Evolutionary conservation across 2,329 filamentous ascomycete species (phyloP).

Genomic region (Phyllosticta paracitricarpa): DNA sequence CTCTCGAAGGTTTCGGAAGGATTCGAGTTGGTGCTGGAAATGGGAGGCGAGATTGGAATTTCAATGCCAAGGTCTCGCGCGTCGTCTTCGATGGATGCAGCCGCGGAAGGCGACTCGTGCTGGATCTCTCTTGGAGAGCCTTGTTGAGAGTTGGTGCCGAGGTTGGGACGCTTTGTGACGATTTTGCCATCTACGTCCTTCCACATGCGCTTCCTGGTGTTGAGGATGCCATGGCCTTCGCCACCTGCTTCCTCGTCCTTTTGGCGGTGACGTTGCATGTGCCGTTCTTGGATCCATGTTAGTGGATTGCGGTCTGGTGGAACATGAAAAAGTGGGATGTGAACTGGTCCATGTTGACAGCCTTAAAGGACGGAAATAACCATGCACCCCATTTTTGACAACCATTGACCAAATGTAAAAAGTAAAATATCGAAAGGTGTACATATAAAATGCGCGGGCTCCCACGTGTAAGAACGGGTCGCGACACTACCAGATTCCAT

Average conservation of each 20-base stretch:
- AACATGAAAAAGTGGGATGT: constrained; percentile 7
- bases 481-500: background rate
- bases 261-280: constrained; percentile 45
- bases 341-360: background rate
- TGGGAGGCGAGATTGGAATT: constrained; percentile 25
- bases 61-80: constrained; percentile 4
- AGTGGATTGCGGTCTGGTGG: constrained; percentile 13
- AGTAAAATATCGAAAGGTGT: constrained; percentile 6
- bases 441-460: background rate
- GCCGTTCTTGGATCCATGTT: constrained; percentile 38
- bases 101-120: background rate
- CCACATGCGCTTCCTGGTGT: constrained; percentile 48
- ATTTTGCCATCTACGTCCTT: constrained; percentile 44
- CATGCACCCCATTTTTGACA: constrained; percentile 14
- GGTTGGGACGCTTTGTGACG: constrained; percentile 34
- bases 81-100: constrained; percentile 1
- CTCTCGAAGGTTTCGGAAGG: constrained; percentile 12
- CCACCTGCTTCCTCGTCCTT: constrained; percentile 48
- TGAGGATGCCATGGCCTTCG: constrained; percentile 40
- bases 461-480: background rate
- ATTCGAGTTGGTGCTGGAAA: constrained; percentile 20
- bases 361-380: background rate
- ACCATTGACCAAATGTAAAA: background rate
- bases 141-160: constrained; percentile 10
- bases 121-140: background rate